These are phyloP conservation scores for Carex sylvatica DNA, from an alignment of 202 grass and related monocot species.

Conservation along the genomic window DNA sequence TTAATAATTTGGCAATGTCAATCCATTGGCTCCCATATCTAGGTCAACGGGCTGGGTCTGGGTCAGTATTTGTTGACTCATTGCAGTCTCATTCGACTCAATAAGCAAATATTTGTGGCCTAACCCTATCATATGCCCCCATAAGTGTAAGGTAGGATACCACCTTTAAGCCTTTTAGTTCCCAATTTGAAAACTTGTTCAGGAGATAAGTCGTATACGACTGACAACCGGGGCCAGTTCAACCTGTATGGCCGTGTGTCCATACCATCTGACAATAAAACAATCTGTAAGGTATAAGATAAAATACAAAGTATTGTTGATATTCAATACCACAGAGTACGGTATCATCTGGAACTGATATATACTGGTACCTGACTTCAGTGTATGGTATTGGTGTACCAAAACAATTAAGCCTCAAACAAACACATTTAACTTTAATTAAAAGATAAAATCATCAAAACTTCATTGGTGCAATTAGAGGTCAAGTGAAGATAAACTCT, in stretches of 20 bases:
- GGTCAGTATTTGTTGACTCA: not conserved
- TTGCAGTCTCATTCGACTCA: not conserved
- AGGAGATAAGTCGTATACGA: conserved; percentile 80
- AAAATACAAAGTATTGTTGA: not conserved
- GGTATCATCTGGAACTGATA: not conserved
- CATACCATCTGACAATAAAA: conserved; percentile 98
- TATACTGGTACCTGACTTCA: not conserved
- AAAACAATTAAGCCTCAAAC: not conserved
- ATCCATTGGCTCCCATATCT: not conserved
- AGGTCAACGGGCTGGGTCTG: not conserved
- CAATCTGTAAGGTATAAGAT: conserved; percentile 88
- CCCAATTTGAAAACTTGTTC: conserved; percentile 45
- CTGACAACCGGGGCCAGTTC: conserved; percentile 66
- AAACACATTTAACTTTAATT: not conserved
- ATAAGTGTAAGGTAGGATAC: not conserved
- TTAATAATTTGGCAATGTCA: not conserved
- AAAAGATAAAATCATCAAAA: not conserved
- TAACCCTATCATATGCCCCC: not conserved
- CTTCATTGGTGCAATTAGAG: not conserved
- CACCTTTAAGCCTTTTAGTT: conserved; percentile 55
- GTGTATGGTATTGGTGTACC: not conserved
- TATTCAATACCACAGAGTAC: not conserved
- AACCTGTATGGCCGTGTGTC: conserved; percentile 93
- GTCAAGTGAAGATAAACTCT: not conserved
- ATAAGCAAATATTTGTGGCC: not conserved